Evolutionary conservation across 371 early-diverging fungal genomes (phyloP).

Genomic region (Batrachochytrium dendrobatidis): DNA sequence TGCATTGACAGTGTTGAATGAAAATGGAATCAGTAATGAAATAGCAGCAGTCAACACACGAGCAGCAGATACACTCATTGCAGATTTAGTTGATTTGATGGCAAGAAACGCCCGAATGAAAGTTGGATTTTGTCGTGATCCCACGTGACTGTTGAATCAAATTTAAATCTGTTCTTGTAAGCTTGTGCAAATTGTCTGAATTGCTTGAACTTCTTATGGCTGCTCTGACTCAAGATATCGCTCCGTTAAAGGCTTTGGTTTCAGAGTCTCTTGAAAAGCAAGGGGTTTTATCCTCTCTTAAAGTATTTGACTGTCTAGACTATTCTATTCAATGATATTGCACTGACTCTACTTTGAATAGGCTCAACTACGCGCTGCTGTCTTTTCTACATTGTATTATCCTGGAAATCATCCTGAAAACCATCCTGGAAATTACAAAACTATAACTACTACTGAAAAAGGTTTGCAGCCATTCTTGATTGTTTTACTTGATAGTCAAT

Average conservation of each 20-base stretch:
- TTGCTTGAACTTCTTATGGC: no score
- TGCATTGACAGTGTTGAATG: neutral
- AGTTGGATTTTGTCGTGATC: neutral
- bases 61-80: neutral
- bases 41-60: neutral
- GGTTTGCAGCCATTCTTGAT: neutral
- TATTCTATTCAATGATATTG: neutral
- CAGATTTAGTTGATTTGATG: neutral
- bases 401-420: neutral
- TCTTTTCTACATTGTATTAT: conserved; percentile 12
- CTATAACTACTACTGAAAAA: neutral
- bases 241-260: conserved; percentile 9
- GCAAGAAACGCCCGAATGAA: neutral
- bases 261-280: conserved; percentile 13
- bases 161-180: neutral
- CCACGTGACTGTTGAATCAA: neutral
- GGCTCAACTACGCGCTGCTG: conserved; percentile 21
- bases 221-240: no score
- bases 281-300: conserved; percentile 15
- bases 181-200: neutral
- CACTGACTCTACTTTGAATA: neutral
- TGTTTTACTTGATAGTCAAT: neutral
- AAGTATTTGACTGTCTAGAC: conserved; percentile 8
- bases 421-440: neutral
- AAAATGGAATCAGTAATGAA: neutral